Percentiles rank a stretch among this genome's conserved stretches.
Conservation (phyloP, 2,329 filamentous ascomycete species). For the Orbilia ellipsospora region DNA sequence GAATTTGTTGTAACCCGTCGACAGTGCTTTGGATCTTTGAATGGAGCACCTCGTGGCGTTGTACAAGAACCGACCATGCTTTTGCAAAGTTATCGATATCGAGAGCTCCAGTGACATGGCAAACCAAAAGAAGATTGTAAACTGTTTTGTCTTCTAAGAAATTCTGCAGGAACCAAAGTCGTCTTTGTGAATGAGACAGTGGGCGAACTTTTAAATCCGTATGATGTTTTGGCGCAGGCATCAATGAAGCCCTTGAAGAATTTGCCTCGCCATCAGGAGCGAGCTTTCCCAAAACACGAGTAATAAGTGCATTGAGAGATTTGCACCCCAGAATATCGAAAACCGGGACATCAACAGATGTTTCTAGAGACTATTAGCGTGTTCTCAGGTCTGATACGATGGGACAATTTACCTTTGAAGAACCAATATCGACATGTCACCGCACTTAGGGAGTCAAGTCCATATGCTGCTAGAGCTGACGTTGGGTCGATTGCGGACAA, state of each 20-base stretch:
- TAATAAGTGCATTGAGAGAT: slow-evolving; percentile 57
- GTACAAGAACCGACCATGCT: slow-evolving; percentile 54
- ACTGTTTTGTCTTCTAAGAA: slow-evolving; percentile 56
- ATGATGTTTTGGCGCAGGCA: slow-evolving; percentile 28
- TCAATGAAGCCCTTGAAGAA: slow-evolving; percentile 9
- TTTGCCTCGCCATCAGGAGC: slow-evolving; percentile 28
- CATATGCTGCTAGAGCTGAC: slow-evolving; percentile 26
- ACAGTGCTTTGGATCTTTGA: slow-evolving; percentile 42
- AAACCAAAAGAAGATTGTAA: slow-evolving; percentile 56
- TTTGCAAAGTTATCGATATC: slow-evolving; percentile 38
- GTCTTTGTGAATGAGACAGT: slow-evolving; percentile 59
- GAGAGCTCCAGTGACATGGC: slow-evolving; percentile 55
- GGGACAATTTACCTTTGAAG: slow-evolving; percentile 56
- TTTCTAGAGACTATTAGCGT: slow-evolving; percentile 36
- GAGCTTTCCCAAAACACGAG: slow-evolving; percentile 56
- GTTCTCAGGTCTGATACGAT: too few species aligned
- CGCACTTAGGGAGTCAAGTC: slow-evolving; percentile 26
- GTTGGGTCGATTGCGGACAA: slow-evolving; percentile 28
- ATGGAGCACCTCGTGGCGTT: slow-evolving; percentile 56
- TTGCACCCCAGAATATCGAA: slow-evolving; percentile 59
- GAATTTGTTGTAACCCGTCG: slow-evolving; percentile 19
- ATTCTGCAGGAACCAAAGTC: slow-evolving; percentile 59
- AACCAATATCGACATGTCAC: slow-evolving; percentile 41
- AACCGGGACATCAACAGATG: slow-evolving; percentile 58
- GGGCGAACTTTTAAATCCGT: slow-evolving; percentile 41